Evolutionary conservation across 805 yeast genomes (phyloP).

Genomic region (Sugiyamaella marilandica): DNA sequence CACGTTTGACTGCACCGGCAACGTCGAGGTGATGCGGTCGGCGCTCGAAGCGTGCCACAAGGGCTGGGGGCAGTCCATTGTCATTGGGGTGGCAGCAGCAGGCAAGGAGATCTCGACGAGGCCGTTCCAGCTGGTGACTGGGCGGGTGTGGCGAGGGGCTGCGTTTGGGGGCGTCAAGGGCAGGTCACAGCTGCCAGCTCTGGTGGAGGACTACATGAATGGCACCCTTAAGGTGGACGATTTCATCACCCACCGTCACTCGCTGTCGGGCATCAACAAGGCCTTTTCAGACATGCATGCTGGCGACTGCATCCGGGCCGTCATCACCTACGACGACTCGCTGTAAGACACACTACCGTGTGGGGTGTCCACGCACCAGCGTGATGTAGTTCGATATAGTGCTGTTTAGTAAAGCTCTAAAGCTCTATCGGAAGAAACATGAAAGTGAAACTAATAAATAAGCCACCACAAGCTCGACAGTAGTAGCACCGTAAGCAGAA

Average conservation of each 20-base stretch:
- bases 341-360: no score
- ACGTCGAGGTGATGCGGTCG: slow-evolving; percentile 87
- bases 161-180: slow-evolving; percentile 99
- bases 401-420: no score
- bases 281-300: slow-evolving; percentile 94
- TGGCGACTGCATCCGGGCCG: slow-evolving; percentile 94
- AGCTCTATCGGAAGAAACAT: no score
- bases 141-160: slow-evolving; percentile 98
- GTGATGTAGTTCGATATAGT: no score
- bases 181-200: slow-evolving; percentile 86
- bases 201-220: slow-evolving; percentile 77
- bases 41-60: slow-evolving; percentile 97
- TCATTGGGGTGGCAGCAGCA: slow-evolving; percentile 98
- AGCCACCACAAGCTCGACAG: no score
- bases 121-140: slow-evolving; percentile 98
- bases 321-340: slow-evolving; percentile 36
- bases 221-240: slow-evolving; percentile 89
- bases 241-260: slow-evolving; percentile 86
- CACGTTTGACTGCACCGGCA: slow-evolving; percentile 98
- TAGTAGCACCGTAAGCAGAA: no score
- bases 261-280: slow-evolving; percentile 69
- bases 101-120: slow-evolving; percentile 95
- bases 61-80: slow-evolving; percentile 96
- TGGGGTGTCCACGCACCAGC: no score
- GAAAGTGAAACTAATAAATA: no score